Base-by-base conservation (phyloP, 202 grass and related monocot genomes). In the Setaria italica region DNA sequence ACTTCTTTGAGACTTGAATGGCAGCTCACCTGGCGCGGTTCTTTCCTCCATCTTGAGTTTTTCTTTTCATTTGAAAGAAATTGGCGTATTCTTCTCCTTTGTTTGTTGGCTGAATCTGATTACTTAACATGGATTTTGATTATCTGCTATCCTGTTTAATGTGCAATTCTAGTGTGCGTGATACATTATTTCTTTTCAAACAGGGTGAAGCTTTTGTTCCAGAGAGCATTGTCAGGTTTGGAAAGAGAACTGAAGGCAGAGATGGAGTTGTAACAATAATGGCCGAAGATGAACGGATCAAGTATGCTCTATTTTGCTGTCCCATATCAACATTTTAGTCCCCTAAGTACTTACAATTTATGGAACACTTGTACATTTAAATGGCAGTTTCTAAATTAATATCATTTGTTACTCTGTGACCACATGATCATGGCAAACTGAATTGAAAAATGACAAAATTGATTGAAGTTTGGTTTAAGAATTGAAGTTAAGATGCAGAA, bases 151-250 rank as follows among this genome's bases (percentile, higher is more conserved):
- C 16, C 7, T 74, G 25, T 20, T 67, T 5, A 47, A 19, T 19
- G 37, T 82, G 12, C 25, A 47, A 43, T 82, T 77, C 34, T 62
- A 21, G 30, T 19, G 2, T 67, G 33, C 9, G 10, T 82, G 13
- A 6, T 79, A 45, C 58, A 47, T 62, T 55, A 47, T 62, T 55
- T 57, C 53, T 42, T 85, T 80, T 65, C 76, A 81, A 78, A 82
- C 84, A 98, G 93, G 96, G 93, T 13, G 93, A 98, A 88, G 88
- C 91, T 66, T 95, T 98, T 87, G 90, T 98, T 86, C 96, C 96
- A 41, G 93, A 98, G 81, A 92, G 86, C 81, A 90, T 85, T 90
- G 88, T 98, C 25, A 84, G 73, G 74, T 87, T 98, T 90, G 95
- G 93, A 78, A 92, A 83, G n/a, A 90, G 95, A 91, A 59, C 78